A percentile compares a stretch with the other conserved stretches of the same genome.
These are phyloP conservation scores for Dryas octopetala DNA, from an alignment of 306 rosid genomes.

Conservation along the genomic window DNA sequence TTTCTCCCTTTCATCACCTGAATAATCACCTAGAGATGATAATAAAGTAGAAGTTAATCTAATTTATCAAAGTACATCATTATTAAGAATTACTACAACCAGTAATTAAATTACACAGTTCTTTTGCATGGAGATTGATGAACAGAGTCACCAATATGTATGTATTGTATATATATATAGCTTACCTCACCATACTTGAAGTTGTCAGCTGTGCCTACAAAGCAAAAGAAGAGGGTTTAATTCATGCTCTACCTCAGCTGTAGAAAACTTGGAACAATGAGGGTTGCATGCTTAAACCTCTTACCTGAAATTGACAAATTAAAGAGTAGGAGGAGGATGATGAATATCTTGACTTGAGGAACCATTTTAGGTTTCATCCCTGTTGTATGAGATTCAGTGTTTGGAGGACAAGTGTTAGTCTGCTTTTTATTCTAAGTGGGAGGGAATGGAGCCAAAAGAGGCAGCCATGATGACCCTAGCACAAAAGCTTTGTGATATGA, in stretches of 20 bases:
- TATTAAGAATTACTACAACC: not conserved
- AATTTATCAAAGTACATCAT: not conserved
- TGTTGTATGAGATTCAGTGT: not conserved
- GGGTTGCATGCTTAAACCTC: not conserved
- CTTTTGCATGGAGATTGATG: too few species aligned
- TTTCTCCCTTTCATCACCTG: constrained; percentile 34
- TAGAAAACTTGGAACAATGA: not conserved
- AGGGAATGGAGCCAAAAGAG: constrained; percentile 38
- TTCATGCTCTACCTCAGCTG: not conserved
- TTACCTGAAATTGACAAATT: constrained; percentile 32
- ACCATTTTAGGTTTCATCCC: constrained; percentile 13
- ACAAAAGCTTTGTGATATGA: constrained; percentile 31
- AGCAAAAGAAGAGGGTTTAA: not conserved
- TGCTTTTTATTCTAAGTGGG: constrained; percentile 32
- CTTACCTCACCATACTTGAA: constrained; percentile 22
- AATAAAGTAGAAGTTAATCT: not conserved
- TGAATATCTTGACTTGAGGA: constrained; percentile 35
- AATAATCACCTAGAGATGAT: constrained; percentile 12
- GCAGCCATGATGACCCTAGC: constrained; percentile 30
- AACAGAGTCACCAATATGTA: not conserved
- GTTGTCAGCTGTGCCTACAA: constrained; percentile 14
- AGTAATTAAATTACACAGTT: not conserved
- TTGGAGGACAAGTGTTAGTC: constrained; percentile 18
- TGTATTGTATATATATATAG: not conserved
- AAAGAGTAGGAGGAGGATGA: constrained; percentile 30